Evolutionary conservation across 2,329 filamentous ascomycete species (phyloP).

Genomic region (Zelopaecilomyces penicillatus): DNA sequence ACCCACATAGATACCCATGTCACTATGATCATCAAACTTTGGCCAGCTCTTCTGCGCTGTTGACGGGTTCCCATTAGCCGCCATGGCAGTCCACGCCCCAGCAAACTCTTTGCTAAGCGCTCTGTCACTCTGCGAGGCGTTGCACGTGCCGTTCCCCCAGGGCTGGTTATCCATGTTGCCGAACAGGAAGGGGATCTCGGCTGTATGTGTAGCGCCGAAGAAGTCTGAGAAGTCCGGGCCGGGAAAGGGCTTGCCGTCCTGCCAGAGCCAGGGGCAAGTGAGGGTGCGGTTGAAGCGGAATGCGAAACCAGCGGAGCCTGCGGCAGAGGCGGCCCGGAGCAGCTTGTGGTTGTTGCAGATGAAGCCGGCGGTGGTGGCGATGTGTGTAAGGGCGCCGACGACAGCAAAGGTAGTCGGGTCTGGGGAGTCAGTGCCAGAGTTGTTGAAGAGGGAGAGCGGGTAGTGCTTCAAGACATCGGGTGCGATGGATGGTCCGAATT

Average conservation of each 20-base stretch:
- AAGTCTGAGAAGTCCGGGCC: background rate
- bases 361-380: slow-evolving; percentile 9
- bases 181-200: slow-evolving; percentile 13
- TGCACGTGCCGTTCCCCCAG: slow-evolving; percentile 11
- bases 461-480: slow-evolving; percentile 4
- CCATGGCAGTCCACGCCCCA: slow-evolving; percentile 13
- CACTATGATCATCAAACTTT: background rate
- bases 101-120: slow-evolving; percentile 8
- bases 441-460: slow-evolving; percentile 11
- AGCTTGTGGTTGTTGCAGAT: slow-evolving; percentile 8
- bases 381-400: slow-evolving; percentile 8
- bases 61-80: slow-evolving; percentile 4
- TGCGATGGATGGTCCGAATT: slow-evolving; percentile 1
- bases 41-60: slow-evolving; percentile 9
- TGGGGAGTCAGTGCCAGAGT: background rate
- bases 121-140: slow-evolving; percentile 5
- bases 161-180: slow-evolving; percentile 11
- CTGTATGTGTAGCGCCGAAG: slow-evolving; percentile 11
- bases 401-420: slow-evolving; percentile 3
- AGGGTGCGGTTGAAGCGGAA: slow-evolving; percentile 12
- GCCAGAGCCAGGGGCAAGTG: slow-evolving; percentile 11
- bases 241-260: slow-evolving; percentile 5
- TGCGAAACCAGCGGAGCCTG: slow-evolving; percentile 8
- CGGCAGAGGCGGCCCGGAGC: slow-evolving; percentile 7
- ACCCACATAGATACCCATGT: background rate